Evolutionary conservation across 140 eudicot genomes (phyloP).

Genomic region (Anethum foeniculum): DNA sequence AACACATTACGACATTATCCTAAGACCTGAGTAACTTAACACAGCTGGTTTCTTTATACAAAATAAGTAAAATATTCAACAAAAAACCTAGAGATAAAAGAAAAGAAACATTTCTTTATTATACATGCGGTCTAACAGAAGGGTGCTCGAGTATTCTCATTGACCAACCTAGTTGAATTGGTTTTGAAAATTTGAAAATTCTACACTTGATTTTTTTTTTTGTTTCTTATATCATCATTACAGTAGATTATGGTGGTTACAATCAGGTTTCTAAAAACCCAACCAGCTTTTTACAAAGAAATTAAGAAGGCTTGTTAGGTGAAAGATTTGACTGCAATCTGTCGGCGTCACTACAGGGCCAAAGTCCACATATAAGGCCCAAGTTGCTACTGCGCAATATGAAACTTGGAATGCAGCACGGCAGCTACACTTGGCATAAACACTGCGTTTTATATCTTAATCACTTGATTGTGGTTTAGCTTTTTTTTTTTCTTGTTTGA

Average conservation of each 20-base stretch:
- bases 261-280: neutral
- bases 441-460: neutral
- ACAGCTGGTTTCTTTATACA: too few relatives aligned
- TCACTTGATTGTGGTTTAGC: neutral
- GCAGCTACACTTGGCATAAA: neutral
- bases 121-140: neutral
- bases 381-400: neutral
- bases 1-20: too few relatives aligned
- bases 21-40: too few relatives aligned
- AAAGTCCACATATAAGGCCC: neutral
- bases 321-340: neutral
- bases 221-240: neutral
- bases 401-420: neutral
- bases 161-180: neutral
- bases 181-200: neutral
- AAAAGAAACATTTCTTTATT: neutral
- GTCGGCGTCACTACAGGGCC: neutral
- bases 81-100: neutral
- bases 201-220: neutral
- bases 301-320: neutral
- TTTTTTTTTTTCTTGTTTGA: neutral
- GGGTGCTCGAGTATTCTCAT: neutral
- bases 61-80: neutral
- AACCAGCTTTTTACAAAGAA: conserved; percentile 3
- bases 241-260: neutral